These are phyloP conservation scores for Apiotrichum gracile DNA, from an alignment of 1,284 basidiomycete species.

Conservation along the genomic window DNA sequence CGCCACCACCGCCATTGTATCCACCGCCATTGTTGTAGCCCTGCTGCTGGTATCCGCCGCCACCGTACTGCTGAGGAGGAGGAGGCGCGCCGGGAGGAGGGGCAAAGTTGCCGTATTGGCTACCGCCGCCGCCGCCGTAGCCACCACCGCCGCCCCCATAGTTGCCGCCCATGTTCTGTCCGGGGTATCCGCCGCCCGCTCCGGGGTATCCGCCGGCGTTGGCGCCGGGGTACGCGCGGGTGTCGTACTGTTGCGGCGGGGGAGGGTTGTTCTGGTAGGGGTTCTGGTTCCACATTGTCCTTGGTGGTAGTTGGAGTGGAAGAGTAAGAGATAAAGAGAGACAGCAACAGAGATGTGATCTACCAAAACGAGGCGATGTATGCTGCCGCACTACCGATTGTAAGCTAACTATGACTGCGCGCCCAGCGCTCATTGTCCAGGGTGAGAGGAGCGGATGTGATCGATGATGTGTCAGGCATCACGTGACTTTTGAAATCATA, in stretches of 20 bases:
- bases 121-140: background rate
- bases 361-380: too few relatives aligned
- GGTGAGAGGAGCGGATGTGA: too few relatives aligned
- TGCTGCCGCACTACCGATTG: too few relatives aligned
- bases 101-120: background rate
- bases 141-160: background rate
- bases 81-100: background rate
- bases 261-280: constrained; percentile 13
- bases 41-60: background rate
- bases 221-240: background rate
- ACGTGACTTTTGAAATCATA: too few relatives aligned
- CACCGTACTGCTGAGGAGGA: constrained; percentile 1
- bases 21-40: background rate
- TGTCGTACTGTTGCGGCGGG: constrained; percentile 5
- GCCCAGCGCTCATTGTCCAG: too few relatives aligned
- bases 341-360: too few relatives aligned
- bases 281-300: constrained; percentile 6
- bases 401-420: too few relatives aligned
- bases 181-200: background rate
- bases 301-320: background rate
- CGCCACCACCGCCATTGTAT: background rate
- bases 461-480: too few relatives aligned
- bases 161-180: background rate
- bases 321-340: background rate
- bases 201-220: background rate